These are phyloP conservation scores for Xerocomellus intermedius DNA, from an alignment of 768 basidiomycete species.

Conservation along the genomic window DNA sequence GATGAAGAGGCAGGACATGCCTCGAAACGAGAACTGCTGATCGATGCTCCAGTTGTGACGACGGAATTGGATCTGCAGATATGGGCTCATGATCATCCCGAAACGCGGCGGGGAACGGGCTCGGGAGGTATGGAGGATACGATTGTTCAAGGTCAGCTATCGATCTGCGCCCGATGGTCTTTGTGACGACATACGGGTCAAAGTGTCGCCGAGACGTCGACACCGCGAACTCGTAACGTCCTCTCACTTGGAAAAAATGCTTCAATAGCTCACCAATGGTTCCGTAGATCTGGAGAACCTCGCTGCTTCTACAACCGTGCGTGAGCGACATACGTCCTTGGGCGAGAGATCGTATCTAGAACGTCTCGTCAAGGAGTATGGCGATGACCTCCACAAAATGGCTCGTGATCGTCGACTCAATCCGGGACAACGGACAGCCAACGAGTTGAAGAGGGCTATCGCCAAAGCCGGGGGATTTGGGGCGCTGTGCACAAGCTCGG, in stretches of 20 bases:
- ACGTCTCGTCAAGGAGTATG: conserved; percentile 67
- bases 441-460: conserved; percentile 67
- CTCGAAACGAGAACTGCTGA: conserved; percentile 32
- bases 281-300: conserved; percentile 62
- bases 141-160: conserved; percentile 36
- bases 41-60: conserved; percentile 36
- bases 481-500: conserved; percentile 18
- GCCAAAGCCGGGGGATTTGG: conserved; percentile 50
- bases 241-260: background rate
- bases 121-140: background rate
- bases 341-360: conserved; percentile 69
- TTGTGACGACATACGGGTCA: background rate
- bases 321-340: conserved; percentile 60
- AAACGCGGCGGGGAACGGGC: background rate
- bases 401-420: conserved; percentile 77
- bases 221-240: conserved; percentile 1
- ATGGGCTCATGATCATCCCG: conserved; percentile 16
- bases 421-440: conserved; percentile 78
- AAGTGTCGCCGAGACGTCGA: background rate
- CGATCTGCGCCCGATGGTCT: background rate
- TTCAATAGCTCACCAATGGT: conserved; percentile 11
- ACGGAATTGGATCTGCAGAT: conserved; percentile 16
- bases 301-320: conserved; percentile 45
- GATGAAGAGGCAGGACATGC: conserved; percentile 39
- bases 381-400: conserved; percentile 73